Evolutionary conservation across 148 eudicot species (phyloP).

Genomic region (Cornus suecica): DNA sequence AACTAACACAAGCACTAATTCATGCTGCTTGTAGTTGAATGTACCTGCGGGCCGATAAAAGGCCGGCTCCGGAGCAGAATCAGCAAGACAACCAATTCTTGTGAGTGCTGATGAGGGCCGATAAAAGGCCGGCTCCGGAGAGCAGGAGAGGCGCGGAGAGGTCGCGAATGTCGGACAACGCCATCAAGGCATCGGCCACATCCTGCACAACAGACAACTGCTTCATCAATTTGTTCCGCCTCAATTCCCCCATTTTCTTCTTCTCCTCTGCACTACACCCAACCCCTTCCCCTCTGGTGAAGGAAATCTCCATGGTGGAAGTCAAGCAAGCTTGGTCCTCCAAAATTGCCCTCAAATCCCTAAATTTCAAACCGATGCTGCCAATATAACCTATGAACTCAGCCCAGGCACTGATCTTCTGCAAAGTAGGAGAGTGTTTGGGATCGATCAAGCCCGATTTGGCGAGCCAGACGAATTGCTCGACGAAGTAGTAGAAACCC

Average conservation of each 20-base stretch:
- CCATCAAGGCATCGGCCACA: constrained; percentile 88
- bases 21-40: too few species aligned
- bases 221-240: constrained; percentile 66
- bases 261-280: constrained; percentile 30
- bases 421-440: constrained; percentile 26
- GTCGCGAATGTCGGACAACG: constrained; percentile 72
- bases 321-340: constrained; percentile 46
- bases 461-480: constrained; percentile 79
- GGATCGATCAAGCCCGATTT: constrained; percentile 71
- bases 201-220: constrained; percentile 78
- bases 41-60: too few species aligned
- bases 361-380: constrained; percentile 61
- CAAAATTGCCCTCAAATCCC: constrained; percentile 51
- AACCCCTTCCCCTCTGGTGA: constrained; percentile 43
- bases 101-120: constrained; percentile 80
- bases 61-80: too few species aligned
- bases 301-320: constrained; percentile 38
- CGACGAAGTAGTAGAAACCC: constrained; percentile 78
- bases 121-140: constrained; percentile 75
- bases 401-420: constrained; percentile 75
- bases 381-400: constrained; percentile 82
- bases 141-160: constrained; percentile 54
- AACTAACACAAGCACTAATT: background rate
- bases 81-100: constrained; percentile 88
- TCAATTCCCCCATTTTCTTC: constrained; percentile 44